phyloP scores from a whole-genome alignment of 2,329 filamentous ascomycete genomes.

The Coniella vitis region DNA sequence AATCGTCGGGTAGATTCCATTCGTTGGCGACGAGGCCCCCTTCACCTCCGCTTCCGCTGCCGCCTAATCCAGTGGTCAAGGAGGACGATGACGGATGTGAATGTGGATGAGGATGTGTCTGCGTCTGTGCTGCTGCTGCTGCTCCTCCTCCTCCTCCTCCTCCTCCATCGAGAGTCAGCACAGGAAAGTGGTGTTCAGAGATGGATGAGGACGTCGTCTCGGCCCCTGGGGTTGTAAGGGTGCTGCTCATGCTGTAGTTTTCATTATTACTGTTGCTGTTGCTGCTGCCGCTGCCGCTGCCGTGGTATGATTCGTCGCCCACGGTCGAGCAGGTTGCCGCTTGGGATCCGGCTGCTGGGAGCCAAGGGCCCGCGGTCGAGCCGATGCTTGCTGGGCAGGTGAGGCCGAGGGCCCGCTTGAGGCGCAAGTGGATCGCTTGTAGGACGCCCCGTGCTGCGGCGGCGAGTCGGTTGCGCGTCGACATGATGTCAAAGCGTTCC shows the following conservation, averaged over 20 bases:
- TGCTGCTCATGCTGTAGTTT: conserved; percentile 1
- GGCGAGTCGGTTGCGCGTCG: conserved; percentile 45
- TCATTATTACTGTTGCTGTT: conserved; percentile 6
- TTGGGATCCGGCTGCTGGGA: background rate
- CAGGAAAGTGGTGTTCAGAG: background rate
- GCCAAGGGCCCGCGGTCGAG: background rate
- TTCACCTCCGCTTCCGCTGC: background rate
- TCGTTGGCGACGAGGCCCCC: conserved; percentile 18
- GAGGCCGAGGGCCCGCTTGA: conserved; percentile 42
- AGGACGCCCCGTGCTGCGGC: conserved; percentile 48
- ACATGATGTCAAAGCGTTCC: conserved; percentile 51
- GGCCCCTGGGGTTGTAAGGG: conserved; percentile 5
- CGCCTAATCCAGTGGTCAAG: too few relatives aligned
- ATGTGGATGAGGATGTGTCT: too few relatives aligned
- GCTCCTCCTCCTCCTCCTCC: too few relatives aligned
- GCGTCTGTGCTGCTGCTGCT: too few relatives aligned
- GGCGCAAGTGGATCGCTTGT: conserved; percentile 45
- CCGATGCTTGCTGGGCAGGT: background rate
- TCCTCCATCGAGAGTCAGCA: background rate
- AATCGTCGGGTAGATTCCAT: conserved; percentile 37
- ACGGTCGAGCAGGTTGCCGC: too few relatives aligned
- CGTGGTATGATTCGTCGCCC: background rate
- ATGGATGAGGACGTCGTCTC: background rate
- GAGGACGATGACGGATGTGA: too few relatives aligned
- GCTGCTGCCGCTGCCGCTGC: too few relatives aligned